Conservation (phyloP, 345 rosid species). For the Durio zibethinus region DNA sequence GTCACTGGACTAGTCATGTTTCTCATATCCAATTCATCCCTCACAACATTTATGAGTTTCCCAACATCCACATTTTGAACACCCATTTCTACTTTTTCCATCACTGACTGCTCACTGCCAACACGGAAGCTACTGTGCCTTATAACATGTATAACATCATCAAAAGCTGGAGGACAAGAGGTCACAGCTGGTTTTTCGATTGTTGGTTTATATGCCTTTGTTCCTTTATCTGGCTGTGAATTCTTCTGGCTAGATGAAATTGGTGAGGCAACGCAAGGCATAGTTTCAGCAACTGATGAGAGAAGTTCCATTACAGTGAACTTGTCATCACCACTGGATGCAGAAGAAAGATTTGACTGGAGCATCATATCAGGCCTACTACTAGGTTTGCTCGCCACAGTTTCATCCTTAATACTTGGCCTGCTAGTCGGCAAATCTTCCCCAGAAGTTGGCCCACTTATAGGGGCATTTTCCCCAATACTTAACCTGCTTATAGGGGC, state of each 20-base stretch:
- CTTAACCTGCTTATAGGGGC: conserved; percentile 15
- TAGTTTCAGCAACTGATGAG: conserved; percentile 44
- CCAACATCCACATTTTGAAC: conserved; percentile 71
- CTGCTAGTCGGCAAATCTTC: background rate
- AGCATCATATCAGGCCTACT: conserved; percentile 27
- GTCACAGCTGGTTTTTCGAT: conserved; percentile 40
- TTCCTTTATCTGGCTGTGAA: conserved; percentile 44
- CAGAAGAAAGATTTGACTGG: conserved; percentile 33
- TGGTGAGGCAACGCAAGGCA: conserved; percentile 32
- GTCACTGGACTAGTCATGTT: conserved; percentile 30
- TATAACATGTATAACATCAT: conserved; percentile 83
- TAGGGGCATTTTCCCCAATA: conserved; percentile 15
- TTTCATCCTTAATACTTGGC: conserved; percentile 14
- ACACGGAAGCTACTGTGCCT: conserved; percentile 85
- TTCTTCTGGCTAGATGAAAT: conserved; percentile 30
- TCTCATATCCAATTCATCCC: conserved; percentile 68
- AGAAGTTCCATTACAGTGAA: conserved; percentile 62
- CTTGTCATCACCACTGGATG: conserved; percentile 55
- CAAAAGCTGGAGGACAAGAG: conserved; percentile 60
- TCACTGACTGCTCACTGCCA: conserved; percentile 76
- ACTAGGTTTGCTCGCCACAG: conserved; percentile 23
- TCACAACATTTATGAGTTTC: conserved; percentile 66
- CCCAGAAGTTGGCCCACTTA: conserved; percentile 24
- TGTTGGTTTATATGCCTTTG: conserved; percentile 33
- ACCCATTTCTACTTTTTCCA: conserved; percentile 81